Base-by-base conservation (phyloP, 306 rosid species). In the Quercus alba region DNA sequence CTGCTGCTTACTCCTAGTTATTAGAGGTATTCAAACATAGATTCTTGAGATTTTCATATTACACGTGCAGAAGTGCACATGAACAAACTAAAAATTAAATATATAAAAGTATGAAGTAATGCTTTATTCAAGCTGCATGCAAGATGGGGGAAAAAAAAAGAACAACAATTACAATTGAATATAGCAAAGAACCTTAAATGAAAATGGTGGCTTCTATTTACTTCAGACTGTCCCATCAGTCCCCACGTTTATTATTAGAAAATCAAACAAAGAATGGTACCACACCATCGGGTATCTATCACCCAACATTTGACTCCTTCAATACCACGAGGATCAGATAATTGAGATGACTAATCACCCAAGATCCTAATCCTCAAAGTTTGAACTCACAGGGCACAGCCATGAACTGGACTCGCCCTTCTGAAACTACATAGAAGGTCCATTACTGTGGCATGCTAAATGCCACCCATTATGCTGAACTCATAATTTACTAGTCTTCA, bases 11-110 rank as follows among this genome's bases (percentile, higher is more conserved):
- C 70, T 85, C 72, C n/a, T 62, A 52, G 38, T 71, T 61, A 23
- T 63, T 66, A 33, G 44, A 77, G 25, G 59, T 73, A 72, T 44
- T 21, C 78, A 55, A 28, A 66, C 28, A 19, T 20, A 44, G 28
- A 25, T 15, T 7, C 49, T 55, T 41, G 15, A 54, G 73, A 62
- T 56, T 20, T 20, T 80, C 59, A 38, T 33, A 77, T 25, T 76
- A 61, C 77, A 79, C 23, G 61, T 69, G 77, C 66, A 81, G 56
- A 66, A 67, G 61, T 51, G 28, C 54, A 62, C 64, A 69, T 23
- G 19, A 26, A 17, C 69, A 69, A 68, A 74, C 2, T 31, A 46
- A 73, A 63, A 51, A 21, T 70, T 23, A 11, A 76, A 30, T 44
- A 21, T 10, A 52, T 28, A 63, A 59, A 70, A 30, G 23, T 19